Conservation (phyloP, 1,284 basidiomycete genomes). For the Chalciporus sp. region DNA sequence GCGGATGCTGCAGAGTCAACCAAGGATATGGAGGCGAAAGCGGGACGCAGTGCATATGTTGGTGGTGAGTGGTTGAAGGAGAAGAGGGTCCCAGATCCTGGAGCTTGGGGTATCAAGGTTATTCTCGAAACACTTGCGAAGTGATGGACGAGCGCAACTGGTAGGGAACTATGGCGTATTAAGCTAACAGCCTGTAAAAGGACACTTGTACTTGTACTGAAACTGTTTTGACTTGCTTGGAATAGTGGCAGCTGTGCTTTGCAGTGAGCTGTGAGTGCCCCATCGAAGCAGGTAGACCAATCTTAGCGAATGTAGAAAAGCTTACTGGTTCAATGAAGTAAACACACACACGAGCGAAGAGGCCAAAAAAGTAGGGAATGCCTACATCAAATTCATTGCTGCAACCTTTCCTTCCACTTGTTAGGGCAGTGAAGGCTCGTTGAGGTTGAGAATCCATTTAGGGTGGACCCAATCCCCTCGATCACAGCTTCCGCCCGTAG, state of each 20-base stretch:
- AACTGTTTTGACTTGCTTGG: no score
- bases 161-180: background rate
- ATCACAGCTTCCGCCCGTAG: conserved; percentile 21
- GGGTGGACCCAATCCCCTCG: conserved; percentile 27
- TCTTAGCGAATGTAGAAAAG: no score
- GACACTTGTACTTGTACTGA: background rate
- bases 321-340: no score
- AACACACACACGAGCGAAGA: no score
- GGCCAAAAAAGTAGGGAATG: no score
- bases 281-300: no score
- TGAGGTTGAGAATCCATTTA: conserved; percentile 30
- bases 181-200: background rate
- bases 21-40: conserved; percentile 78
- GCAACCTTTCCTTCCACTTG: background rate
- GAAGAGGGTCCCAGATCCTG: conserved; percentile 81
- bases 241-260: no score
- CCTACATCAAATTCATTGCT: no score
- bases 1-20: conserved; percentile 74
- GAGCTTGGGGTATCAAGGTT: conserved; percentile 87
- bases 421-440: conserved; percentile 21
- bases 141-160: background rate
- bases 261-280: no score
- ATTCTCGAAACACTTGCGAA: conserved; percentile 61
- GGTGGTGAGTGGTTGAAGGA: conserved; percentile 71
- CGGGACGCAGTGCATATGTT: conserved; percentile 89